phyloP scores from a whole-genome alignment of 345 rosid species.

The Noccaea caerulescens region DNA sequence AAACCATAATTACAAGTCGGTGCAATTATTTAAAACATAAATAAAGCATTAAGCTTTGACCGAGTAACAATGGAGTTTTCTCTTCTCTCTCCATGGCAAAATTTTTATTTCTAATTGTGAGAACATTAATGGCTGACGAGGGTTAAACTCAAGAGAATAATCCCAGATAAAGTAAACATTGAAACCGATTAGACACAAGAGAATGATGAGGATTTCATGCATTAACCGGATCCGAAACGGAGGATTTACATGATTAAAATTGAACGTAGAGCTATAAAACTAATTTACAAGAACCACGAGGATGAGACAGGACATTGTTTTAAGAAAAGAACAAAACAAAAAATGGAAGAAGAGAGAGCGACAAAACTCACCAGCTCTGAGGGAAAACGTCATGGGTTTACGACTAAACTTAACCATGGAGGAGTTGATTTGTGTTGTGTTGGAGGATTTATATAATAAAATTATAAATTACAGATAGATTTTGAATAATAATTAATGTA shows the following conservation, averaged over 20 bases:
- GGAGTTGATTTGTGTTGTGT: not conserved
- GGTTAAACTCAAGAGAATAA: too few relatives aligned
- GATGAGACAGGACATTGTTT: conserved; percentile 22
- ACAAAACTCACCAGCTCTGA: conserved; percentile 38
- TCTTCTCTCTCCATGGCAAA: not conserved
- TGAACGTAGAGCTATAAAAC: not conserved
- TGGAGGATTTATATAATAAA: conserved; percentile 21
- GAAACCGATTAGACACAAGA: not conserved
- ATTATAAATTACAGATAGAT: conserved; percentile 15
- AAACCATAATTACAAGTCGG: conserved; percentile 8
- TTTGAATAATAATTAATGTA: not conserved
- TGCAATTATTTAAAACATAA: conserved; percentile 6
- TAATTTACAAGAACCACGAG: conserved; percentile 2
- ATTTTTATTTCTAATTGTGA: not conserved
- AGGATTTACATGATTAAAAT: not conserved
- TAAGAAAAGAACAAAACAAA: not conserved
- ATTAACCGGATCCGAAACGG: conserved; percentile 12
- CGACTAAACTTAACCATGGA: conserved; percentile 28
- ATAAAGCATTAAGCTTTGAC: conserved; percentile 33
- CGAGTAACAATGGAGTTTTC: conserved; percentile 23
- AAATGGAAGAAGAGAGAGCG: not conserved
- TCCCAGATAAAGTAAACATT: not conserved
- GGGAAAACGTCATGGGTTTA: conserved; percentile 34
- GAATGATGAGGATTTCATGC: conserved; percentile 7
- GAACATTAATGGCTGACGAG: conserved; percentile 1